Evolutionary conservation across 345 rosid genomes (phyloP), one percentile per base, ranked within the genome.

Genomic region (Punica granatum): DNA sequence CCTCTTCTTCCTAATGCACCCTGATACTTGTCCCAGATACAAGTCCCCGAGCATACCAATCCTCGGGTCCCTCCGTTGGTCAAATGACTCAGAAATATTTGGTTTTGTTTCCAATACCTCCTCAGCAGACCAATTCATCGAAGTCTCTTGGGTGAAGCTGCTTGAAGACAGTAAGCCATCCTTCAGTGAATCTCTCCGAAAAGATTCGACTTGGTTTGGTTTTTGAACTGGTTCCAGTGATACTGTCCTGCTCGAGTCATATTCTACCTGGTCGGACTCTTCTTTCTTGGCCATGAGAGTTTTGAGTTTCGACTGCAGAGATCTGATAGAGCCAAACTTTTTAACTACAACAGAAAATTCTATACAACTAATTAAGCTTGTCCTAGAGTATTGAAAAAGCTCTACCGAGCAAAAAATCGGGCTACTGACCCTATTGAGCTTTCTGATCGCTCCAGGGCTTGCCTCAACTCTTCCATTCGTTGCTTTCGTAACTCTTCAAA

Each of bases 401-500:
- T 28, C 12, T 12, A 9, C 61, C 7, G 61, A 56, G 61, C 34
- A 30, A 69, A 37, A 59, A 49, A 37, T 30, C 54, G 33, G 63
- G 70, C 67, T 60, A 72, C 95, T 70, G 60, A 92, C 97, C 93
- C 92, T 68, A 93, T 93, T 0, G 96, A 88, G 72, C 66, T 90
- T 69, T 88, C 82, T 0, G 98, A 93, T 73, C 64, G 70, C 49
- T 85, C 88, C 36, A 93, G 69, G 62, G 94, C 92, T 73, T 68
- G 84, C 76, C 74, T 87, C 71, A 93, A 79, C 80, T 90, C 97
- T 32, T 73, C 79, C 75, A 90, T 83, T 61, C 96, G 86, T 75
- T 84, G 84, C 79, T 81, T 89, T 56, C 90, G 81, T 59, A 93
- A 79, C 78, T 93, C 98, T 73, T 88, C 97, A 73, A 87, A 87